Evolutionary conservation across 1,139 yeast species (phyloP).

Genomic region (Yamadazyma oceani): DNA sequence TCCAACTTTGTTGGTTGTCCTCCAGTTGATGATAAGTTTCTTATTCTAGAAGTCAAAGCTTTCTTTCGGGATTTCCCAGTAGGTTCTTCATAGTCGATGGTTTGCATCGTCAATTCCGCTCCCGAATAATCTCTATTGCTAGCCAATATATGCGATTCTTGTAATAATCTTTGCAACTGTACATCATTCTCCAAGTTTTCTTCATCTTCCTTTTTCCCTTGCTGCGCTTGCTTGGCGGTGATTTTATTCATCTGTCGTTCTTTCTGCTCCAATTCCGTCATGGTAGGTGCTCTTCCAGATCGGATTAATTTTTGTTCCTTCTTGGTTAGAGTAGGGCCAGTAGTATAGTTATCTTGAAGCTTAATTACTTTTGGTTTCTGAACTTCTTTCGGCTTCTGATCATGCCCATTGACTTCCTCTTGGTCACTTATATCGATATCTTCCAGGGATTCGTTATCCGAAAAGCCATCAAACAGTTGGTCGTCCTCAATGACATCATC

Average conservation of each 20-base stretch:
- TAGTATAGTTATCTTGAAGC: constrained; percentile 24
- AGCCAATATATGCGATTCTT: constrained; percentile 83
- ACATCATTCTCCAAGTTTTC: constrained; percentile 75
- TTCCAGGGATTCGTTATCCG: no score
- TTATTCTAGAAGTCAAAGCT: constrained; percentile 67
- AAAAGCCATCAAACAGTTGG: constrained; percentile 21
- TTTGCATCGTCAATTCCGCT: constrained; percentile 71
- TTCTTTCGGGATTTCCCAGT: constrained; percentile 79
- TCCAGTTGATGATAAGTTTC: constrained; percentile 46
- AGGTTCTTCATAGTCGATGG: constrained; percentile 66
- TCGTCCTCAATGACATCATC: constrained; percentile 16
- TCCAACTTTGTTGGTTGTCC: constrained; percentile 53
- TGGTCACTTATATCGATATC: no score
- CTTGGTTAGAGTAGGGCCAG: constrained; percentile 25
- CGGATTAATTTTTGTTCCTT: constrained; percentile 34
- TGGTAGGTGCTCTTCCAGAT: constrained; percentile 44
- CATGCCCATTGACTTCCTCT: constrained; percentile 12
- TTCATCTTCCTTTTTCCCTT: constrained; percentile 35
- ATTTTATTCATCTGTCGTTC: constrained; percentile 22
- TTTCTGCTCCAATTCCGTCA: constrained; percentile 33
- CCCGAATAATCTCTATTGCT: constrained; percentile 61
- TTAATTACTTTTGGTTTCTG: constrained; percentile 35
- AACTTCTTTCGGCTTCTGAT: constrained; percentile 17
- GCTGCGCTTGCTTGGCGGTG: constrained; percentile 28
- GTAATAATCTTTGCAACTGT: constrained; percentile 75